phyloP scores from a whole-genome alignment of 129 eudicot genomes.

The Lonicera japonica region DNA sequence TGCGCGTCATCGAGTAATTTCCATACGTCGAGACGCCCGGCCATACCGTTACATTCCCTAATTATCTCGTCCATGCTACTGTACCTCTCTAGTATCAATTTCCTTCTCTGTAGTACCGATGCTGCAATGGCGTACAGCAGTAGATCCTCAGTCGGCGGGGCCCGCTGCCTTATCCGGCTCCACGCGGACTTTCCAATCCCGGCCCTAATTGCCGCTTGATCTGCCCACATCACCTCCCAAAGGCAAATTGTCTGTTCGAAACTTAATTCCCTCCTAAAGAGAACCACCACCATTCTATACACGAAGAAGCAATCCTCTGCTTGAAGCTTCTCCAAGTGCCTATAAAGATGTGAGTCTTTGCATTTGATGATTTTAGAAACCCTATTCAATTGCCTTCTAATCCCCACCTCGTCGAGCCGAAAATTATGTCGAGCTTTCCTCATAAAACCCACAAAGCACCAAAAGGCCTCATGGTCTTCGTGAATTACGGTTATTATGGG shows the following conservation, averaged over 20 bases:
- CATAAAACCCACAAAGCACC: constrained; percentile 89
- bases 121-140: constrained; percentile 76
- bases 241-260: constrained; percentile 75
- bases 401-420: constrained; percentile 76
- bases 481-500: constrained; percentile 58
- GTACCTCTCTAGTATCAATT: constrained; percentile 64
- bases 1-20: constrained; percentile 86
- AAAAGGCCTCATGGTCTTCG: constrained; percentile 75
- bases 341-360: constrained; percentile 65
- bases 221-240: constrained; percentile 92
- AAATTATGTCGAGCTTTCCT: constrained; percentile 73
- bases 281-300: constrained; percentile 84
- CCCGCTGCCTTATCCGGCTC: constrained; percentile 67
- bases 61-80: constrained; percentile 85
- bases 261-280: constrained; percentile 65
- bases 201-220: constrained; percentile 66
- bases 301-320: constrained; percentile 85
- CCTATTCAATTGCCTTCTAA: constrained; percentile 49
- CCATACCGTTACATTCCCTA: constrained; percentile 81
- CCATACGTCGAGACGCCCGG: constrained; percentile 91
- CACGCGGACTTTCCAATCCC: constrained; percentile 61
- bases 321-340: constrained; percentile 62
- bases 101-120: constrained; percentile 71
- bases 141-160: constrained; percentile 74
- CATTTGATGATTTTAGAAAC: constrained; percentile 67